Percentiles rank a stretch among this genome's conserved stretches.
phyloP scores from a whole-genome alignment of 345 rosid genomes.

The Toxicodendron radicans region DNA sequence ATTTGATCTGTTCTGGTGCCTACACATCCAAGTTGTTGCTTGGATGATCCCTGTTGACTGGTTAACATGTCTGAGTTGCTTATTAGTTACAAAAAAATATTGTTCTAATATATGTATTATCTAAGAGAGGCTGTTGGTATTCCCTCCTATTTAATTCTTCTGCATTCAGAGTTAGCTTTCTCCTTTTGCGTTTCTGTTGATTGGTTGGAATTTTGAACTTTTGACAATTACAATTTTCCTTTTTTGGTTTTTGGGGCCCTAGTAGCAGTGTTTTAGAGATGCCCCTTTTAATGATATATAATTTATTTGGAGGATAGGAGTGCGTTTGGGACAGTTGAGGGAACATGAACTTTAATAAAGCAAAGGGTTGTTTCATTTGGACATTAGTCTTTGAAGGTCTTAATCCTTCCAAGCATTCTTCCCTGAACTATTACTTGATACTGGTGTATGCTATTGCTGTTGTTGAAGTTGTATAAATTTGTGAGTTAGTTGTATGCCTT shows the following conservation, averaged over 20 bases:
- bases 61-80: background rate
- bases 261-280: background rate
- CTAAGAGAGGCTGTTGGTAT: background rate
- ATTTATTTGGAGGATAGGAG: background rate
- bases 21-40: background rate
- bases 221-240: background rate
- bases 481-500: background rate
- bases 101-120: background rate
- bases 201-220: background rate
- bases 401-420: background rate
- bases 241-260: background rate
- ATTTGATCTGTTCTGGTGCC: background rate
- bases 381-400: background rate
- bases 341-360: background rate
- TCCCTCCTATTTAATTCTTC: background rate
- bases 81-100: background rate
- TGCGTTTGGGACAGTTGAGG: background rate
- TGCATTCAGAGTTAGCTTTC: background rate
- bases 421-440: background rate
- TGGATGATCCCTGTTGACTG: background rate
- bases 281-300: background rate
- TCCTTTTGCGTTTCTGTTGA: background rate
- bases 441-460: background rate
- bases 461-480: background rate
- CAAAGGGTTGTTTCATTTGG: background rate